phyloP scores from a whole-genome alignment of 306 rosid species.

The Quercus cerris region DNA sequence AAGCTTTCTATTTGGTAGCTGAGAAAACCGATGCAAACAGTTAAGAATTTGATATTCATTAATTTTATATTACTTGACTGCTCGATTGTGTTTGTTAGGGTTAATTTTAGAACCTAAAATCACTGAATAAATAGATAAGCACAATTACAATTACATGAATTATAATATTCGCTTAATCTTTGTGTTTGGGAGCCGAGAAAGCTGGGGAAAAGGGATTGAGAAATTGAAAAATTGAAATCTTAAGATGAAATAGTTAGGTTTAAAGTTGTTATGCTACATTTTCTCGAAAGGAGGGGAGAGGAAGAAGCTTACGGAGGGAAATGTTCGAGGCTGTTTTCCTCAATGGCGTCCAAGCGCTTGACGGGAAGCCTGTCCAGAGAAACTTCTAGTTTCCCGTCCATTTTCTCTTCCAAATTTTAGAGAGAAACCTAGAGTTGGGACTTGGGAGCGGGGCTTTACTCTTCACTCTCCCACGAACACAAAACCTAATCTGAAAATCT shows the following conservation, averaged over 20 bases:
- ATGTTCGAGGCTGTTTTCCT: constrained; percentile 78
- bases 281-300: background rate
- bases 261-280: background rate
- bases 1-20: background rate
- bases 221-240: background rate
- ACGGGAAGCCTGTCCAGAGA: constrained; percentile 89
- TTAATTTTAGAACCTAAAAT: background rate
- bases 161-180: background rate
- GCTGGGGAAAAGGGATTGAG: background rate
- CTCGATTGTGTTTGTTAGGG: background rate
- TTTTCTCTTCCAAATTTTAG: constrained; percentile 11
- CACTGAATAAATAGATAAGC: background rate
- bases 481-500: too few relatives aligned
- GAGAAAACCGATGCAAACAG: background rate
- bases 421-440: background rate
- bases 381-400: constrained; percentile 55
- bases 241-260: background rate
- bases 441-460: background rate
- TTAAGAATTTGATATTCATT: background rate
- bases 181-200: background rate
- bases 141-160: background rate
- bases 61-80: background rate
- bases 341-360: constrained; percentile 82
- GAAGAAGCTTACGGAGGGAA: constrained; percentile 63
- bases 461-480: background rate